Percentiles rank a stretch among this genome's conserved stretches.
These are phyloP conservation scores for Xylariomycetidae sp. DNA, from an alignment of 2,329 filamentous ascomycete genomes.

Conservation along the genomic window DNA sequence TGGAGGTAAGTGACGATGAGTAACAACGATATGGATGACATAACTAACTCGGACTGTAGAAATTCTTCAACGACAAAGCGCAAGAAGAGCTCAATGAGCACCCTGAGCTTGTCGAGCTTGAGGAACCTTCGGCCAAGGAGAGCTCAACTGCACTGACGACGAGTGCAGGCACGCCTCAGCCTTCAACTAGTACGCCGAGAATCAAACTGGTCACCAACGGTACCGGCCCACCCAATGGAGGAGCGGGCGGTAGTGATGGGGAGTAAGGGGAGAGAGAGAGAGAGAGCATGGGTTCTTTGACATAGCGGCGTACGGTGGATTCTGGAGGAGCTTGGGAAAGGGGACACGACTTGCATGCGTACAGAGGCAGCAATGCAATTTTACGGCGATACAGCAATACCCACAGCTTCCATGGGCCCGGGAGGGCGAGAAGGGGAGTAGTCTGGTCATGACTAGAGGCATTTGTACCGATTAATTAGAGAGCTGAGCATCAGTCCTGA, in stretches of 20 bases:
- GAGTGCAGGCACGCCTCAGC: slow-evolving; percentile 59
- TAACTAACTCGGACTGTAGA: too few relatives aligned
- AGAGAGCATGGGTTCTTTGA: too few relatives aligned
- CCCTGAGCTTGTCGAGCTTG: slow-evolving; percentile 50
- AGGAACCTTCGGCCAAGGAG: slow-evolving; percentile 38
- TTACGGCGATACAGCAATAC: slow-evolving; percentile 20
- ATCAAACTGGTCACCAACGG: slow-evolving; percentile 57
- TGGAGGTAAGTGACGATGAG: slow-evolving; percentile 87
- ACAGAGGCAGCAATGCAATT: slow-evolving; percentile 18
- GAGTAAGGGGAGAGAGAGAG: slow-evolving; percentile 16
- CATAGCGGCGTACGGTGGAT: too few relatives aligned
- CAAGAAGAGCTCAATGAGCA: slow-evolving; percentile 48
- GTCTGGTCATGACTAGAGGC: too few relatives aligned
- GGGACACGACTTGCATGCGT: slow-evolving; percentile 23
- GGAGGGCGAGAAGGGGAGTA: not conserved
- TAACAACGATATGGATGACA: too few relatives aligned
- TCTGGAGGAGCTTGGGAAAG: too few relatives aligned
- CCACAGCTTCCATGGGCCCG: slow-evolving; percentile 4
- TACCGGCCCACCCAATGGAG: slow-evolving; percentile 18
- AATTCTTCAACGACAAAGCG: slow-evolving; percentile 49
- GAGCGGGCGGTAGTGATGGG: slow-evolving; percentile 21
- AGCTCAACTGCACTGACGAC: slow-evolving; percentile 46
- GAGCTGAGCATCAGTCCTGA: too few relatives aligned
- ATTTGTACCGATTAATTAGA: too few relatives aligned
- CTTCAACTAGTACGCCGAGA: slow-evolving; percentile 48